A percentile compares a stretch with the other conserved stretches of the same genome.
Conservation (phyloP, 192 early-diverging fungal genomes). For the Ambispora gerdemannii region DNA sequence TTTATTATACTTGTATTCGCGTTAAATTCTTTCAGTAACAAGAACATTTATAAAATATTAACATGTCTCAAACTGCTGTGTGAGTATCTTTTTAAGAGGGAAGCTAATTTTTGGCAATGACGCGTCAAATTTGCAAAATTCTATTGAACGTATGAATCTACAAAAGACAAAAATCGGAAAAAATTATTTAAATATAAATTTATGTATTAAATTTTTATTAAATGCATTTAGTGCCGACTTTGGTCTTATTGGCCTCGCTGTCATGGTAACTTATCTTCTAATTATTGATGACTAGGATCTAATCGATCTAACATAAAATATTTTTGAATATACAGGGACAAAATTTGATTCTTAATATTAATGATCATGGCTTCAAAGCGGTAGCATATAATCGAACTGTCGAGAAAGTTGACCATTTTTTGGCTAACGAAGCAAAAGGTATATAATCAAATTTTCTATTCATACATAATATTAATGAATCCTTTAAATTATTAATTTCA, state of each 20-base stretch:
- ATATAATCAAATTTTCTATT: constrained; percentile 2
- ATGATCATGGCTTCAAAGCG: constrained; percentile 93
- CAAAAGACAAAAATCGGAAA: too few species aligned
- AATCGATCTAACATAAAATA: background rate
- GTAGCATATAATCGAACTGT: constrained; percentile 96
- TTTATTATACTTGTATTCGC: too few species aligned
- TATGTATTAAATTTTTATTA: too few species aligned
- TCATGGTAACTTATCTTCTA: constrained; percentile 74
- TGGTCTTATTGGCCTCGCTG: constrained; percentile 98
- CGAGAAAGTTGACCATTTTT: constrained; percentile 91
- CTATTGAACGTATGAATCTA: too few species aligned
- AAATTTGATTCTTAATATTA: constrained; percentile 98
- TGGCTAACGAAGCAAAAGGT: constrained; percentile 97
- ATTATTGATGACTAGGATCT: background rate
- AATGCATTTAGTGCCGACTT: constrained; percentile 94
- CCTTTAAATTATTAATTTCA: background rate
- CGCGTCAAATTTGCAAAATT: too few species aligned
- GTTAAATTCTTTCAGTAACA: too few species aligned
- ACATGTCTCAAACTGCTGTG: too few species aligned
- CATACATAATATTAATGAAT: constrained; percentile 7
- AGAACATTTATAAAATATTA: too few species aligned
- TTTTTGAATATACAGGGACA: constrained; percentile 69
- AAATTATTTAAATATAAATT: too few species aligned
- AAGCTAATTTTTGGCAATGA: too few species aligned
- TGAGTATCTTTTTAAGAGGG: too few species aligned